Evolutionary conservation across 495 filamentous ascomycete genomes (phyloP).

Genomic region (Neurospora sp.): DNA sequence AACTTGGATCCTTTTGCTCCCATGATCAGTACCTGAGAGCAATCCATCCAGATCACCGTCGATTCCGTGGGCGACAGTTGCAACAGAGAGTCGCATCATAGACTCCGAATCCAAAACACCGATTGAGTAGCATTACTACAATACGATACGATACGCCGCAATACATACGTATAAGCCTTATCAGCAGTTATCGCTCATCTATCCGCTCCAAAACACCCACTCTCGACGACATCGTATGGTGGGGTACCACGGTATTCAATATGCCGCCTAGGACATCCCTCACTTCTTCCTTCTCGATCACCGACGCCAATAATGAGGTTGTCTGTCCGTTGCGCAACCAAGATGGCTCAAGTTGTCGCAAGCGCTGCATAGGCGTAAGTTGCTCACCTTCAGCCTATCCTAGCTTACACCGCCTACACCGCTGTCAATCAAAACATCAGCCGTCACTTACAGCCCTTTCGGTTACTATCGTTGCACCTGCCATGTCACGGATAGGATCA

Average conservation of each 20-base stretch:
- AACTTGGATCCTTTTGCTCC: constrained; percentile 16
- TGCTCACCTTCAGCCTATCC: constrained; percentile 12
- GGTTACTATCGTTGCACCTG: neutral
- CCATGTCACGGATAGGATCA: constrained; percentile 1
- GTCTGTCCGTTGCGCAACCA: constrained; percentile 94
- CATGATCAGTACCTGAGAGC: neutral
- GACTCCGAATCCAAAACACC: constrained; percentile 9
- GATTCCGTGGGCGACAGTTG: neutral
- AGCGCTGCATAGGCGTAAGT: constrained; percentile 95
- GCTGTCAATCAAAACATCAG: neutral
- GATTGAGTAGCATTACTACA: constrained; percentile 21
- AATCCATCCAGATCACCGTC: neutral
- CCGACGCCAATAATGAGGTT: constrained; percentile 88
- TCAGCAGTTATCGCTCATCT: constrained; percentile 29
- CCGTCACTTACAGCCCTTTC: neutral
- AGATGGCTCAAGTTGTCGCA: constrained; percentile 94
- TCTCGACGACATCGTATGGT: constrained; percentile 33
- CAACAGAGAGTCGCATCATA: neutral
- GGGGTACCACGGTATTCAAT: constrained; percentile 46
- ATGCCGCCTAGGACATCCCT: constrained; percentile 83
- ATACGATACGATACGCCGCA: neutral
- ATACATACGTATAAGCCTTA: constrained; percentile 13
- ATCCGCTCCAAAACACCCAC: constrained; percentile 2
- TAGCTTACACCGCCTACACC: constrained; percentile 4
- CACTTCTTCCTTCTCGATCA: constrained; percentile 84